Evolutionary conservation across 2,329 filamentous ascomycete species (phyloP), one percentile per base, ranked within the genome.

Genomic region (Colletotrichum gigasporum): DNA sequence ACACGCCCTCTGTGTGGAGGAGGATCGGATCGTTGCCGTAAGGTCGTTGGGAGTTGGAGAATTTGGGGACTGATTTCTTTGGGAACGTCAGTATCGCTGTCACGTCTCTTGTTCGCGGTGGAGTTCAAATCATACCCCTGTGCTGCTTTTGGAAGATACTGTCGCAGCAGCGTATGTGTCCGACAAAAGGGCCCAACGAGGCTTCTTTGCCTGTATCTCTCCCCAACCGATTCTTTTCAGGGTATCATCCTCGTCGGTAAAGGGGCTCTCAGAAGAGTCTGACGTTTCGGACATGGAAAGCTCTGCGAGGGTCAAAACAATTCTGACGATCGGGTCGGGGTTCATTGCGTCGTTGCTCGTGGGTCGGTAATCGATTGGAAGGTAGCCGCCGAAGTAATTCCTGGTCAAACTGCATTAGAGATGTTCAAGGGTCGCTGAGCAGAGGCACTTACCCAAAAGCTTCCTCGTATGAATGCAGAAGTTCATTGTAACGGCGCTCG

Each of bases 91-190:
- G 8, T 11, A 14, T 45, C 18, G 26, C 10, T 41, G 2, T 2
- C 5, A 41, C 7, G 14, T 4, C 6, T 41, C n/a, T n/a, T n/a
- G n/a, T n/a, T n/a, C n/a, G n/a, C n/a, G n/a, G n/a, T 2, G 6
- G 11, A 41, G 1, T 18, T 3, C 5, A 10, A 7, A 10, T 3
- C 41, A 5, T 44, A 44, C 41, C 5, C 18, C 41, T 1, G 12
- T 11, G 64, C 61, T 14, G 60, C 65, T 9, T 58, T 68, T 47
- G 5, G 12, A 18, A 18, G 14, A n/a, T n/a, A n/a, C 9, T 3
- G 34, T 34, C 5, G 68, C 66, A n/a, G 69, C 69, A 9, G 69
- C 69, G 32, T 70, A 70, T 7, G 69, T 68, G 10, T 70, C 69
- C 11, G 69, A 67, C 2, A 70, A 30, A 2, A 71, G 60, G 1